Evolutionary conservation across 805 yeast genomes (phyloP).

Genomic region (Dipodascus albidus): DNA sequence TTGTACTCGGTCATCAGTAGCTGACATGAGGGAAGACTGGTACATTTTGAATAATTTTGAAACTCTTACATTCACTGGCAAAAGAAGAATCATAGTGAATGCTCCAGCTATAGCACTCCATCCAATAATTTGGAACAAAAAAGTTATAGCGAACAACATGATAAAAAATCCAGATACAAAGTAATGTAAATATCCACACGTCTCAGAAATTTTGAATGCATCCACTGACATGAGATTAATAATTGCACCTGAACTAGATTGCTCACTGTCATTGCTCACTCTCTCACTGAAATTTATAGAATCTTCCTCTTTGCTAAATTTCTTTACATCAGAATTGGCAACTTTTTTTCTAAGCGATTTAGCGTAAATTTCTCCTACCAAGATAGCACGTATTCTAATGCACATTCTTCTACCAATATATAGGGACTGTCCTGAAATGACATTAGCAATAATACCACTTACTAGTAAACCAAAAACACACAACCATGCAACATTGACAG

Average conservation of each 20-base stretch:
- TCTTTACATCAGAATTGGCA: conserved; percentile 27
- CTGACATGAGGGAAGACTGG: conserved; percentile 61
- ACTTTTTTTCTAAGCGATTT: conserved; percentile 81
- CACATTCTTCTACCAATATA: conserved; percentile 89
- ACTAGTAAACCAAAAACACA: conserved; percentile 65
- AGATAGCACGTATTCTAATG: conserved; percentile 76
- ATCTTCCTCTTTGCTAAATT: conserved; percentile 8
- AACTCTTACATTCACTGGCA: conserved; percentile 66
- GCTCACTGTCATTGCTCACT: conserved; percentile 12
- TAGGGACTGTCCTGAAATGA: conserved; percentile 64
- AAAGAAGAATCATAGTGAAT: conserved; percentile 41
- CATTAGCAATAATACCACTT: conserved; percentile 46
- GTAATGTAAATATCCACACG: conserved; percentile 82
- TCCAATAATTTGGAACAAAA: conserved; percentile 65
- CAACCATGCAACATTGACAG: conserved; percentile 75
- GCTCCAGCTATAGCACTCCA: conserved; percentile 86
- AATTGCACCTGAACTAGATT: conserved; percentile 71
- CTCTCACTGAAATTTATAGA: conserved; percentile 13
- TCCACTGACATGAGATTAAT: conserved; percentile 91
- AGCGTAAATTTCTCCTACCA: conserved; percentile 85
- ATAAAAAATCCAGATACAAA: conserved; percentile 63
- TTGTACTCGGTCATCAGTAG: conserved; percentile 86
- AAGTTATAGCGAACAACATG: conserved; percentile 52
- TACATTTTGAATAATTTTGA: conserved; percentile 48
- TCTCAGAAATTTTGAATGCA: conserved; percentile 90